phyloP scores from a whole-genome alignment of 441 rosid species.

The Euphorbia celastroides region DNA sequence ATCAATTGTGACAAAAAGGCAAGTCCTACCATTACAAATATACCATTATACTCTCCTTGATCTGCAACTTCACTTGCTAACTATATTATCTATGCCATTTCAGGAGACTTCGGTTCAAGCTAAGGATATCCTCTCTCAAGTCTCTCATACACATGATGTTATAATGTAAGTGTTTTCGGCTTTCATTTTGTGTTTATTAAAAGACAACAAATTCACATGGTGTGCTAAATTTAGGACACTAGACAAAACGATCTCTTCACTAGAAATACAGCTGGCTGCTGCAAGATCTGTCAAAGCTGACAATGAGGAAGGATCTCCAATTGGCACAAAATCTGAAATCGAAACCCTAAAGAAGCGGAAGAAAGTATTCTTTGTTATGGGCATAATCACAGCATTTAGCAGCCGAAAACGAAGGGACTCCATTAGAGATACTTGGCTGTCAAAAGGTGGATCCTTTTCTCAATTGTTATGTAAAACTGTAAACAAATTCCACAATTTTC shows the following conservation, averaged over 20 bases:
- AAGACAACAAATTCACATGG: background rate
- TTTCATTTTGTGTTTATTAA: slow-evolving; percentile 5
- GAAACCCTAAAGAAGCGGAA: slow-evolving; percentile 46
- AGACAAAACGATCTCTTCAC: slow-evolving; percentile 79
- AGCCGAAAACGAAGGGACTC: slow-evolving; percentile 94
- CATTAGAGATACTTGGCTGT: slow-evolving; percentile 87
- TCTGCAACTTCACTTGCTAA: slow-evolving; percentile 11
- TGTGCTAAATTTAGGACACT: slow-evolving; percentile 37
- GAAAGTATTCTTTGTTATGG: slow-evolving; percentile 86
- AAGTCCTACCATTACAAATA: slow-evolving; percentile 24
- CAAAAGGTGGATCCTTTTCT: slow-evolving; percentile 49
- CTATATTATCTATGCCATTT: slow-evolving; percentile 9
- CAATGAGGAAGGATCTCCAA: slow-evolving; percentile 42
- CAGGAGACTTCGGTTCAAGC: slow-evolving; percentile 47
- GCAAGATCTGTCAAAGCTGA: slow-evolving; percentile 70
- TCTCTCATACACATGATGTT: slow-evolving; percentile 77
- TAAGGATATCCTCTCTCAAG: slow-evolving; percentile 73
- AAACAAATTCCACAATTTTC: slow-evolving; percentile 1
- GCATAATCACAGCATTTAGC: slow-evolving; percentile 90
- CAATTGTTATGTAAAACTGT: background rate
- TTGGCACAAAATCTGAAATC: slow-evolving; percentile 33
- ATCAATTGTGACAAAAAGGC: slow-evolving; percentile 67
- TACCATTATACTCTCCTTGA: slow-evolving; percentile 1
- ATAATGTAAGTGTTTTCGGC: slow-evolving; percentile 52
- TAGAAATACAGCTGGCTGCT: slow-evolving; percentile 80